These are phyloP conservation scores for Zelonia costaricensis DNA, from an alignment of 208 protist genomes.

Conservation along the genomic window DNA sequence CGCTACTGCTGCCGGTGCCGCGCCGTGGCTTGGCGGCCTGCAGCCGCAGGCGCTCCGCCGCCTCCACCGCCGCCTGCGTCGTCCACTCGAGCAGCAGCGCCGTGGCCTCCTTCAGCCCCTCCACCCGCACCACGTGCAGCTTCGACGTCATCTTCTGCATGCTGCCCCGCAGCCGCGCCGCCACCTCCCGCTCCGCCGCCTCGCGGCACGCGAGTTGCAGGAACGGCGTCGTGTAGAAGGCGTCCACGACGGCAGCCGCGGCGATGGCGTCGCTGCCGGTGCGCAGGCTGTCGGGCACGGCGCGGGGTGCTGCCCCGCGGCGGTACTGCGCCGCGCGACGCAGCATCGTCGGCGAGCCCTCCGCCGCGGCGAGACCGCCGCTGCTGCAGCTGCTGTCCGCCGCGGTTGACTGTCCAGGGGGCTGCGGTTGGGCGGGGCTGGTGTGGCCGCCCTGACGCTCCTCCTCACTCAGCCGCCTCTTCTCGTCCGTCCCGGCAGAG, in stretches of 20 bases:
- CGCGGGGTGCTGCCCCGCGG: slow-evolving; percentile 1
- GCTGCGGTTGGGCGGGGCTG: too few relatives aligned
- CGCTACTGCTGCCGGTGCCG: not conserved
- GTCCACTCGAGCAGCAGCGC: slow-evolving; percentile 46
- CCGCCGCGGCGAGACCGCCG: slow-evolving; percentile 6
- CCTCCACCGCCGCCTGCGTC: slow-evolving; percentile 57
- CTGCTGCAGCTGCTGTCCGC: slow-evolving; percentile 10
- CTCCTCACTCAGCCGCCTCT: too few relatives aligned
- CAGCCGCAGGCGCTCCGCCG: slow-evolving; percentile 24
- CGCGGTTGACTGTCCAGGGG: too few relatives aligned
- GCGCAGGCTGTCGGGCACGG: slow-evolving; percentile 17
- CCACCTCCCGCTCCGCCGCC: slow-evolving; percentile 48
- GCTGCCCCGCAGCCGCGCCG: slow-evolving; percentile 44
- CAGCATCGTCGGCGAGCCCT: slow-evolving; percentile 8
- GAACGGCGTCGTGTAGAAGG: slow-evolving; percentile 53
- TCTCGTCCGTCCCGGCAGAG: too few relatives aligned
- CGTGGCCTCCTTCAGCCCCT: slow-evolving; percentile 65
- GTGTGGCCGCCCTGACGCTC: too few relatives aligned
- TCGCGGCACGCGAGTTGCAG: slow-evolving; percentile 53
- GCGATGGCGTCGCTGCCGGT: slow-evolving; percentile 12
- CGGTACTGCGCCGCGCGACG: slow-evolving; percentile 24
- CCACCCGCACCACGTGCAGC: slow-evolving; percentile 50
- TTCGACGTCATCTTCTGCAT: slow-evolving; percentile 64
- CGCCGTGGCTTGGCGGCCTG: slow-evolving; percentile 3
- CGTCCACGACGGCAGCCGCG: slow-evolving; percentile 12